phyloP scores from a whole-genome alignment of 176 grass and related monocot genomes.

The Triticum urartu region DNA sequence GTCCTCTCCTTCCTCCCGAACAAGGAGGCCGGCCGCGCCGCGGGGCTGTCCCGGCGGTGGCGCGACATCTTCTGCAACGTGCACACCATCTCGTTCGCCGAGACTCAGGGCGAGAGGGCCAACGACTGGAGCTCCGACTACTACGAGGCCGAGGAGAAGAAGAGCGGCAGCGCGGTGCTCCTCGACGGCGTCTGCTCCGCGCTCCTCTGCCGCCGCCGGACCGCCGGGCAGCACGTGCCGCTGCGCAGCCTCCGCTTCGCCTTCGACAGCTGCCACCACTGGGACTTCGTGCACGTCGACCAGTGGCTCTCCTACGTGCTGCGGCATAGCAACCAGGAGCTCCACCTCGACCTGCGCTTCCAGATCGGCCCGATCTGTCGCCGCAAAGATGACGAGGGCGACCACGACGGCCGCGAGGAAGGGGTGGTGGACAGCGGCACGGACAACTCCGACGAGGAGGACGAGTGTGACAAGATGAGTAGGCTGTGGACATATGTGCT shows the following conservation, averaged over 20 bases:
- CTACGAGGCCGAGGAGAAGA: neutral
- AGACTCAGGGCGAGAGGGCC: neutral
- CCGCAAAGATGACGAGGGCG: neutral
- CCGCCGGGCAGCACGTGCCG: neutral
- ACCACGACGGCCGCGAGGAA: neutral
- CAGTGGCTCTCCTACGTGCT: neutral
- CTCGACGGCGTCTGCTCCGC: neutral
- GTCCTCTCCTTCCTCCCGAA: conserved; percentile 12
- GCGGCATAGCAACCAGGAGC: neutral
- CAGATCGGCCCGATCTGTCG: neutral
- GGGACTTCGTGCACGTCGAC: neutral
- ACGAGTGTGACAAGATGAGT: neutral
- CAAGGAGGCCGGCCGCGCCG: neutral
- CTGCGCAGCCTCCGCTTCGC: neutral
- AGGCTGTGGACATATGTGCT: neutral
- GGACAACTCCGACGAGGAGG: neutral
- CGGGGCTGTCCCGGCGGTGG: neutral
- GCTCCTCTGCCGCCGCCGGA: neutral
- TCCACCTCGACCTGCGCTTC: conserved; percentile 3
- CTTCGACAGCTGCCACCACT: neutral
- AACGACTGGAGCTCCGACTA: neutral
- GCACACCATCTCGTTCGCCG: neutral
- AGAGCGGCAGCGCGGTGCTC: neutral
- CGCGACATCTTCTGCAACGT: neutral
- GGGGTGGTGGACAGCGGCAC: neutral